Evolutionary conservation across 1,284 basidiomycete genomes (phyloP).

Genomic region (Testicularia cyperi): DNA sequence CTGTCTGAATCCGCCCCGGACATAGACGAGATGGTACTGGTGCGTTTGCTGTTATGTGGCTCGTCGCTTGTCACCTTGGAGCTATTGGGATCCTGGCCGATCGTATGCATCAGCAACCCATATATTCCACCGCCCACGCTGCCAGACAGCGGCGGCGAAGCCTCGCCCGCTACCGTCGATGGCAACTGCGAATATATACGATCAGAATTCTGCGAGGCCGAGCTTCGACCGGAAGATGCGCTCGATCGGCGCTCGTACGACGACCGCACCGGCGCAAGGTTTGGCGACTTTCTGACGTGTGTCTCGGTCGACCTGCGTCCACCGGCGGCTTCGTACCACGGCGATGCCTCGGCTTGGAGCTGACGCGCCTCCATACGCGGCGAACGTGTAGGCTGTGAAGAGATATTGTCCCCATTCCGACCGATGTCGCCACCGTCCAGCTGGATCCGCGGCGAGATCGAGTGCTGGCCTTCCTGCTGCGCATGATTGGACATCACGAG

Average conservation of each 20-base stretch:
- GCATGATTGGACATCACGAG: constrained; percentile 2
- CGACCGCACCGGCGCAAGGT: background rate
- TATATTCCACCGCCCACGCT: constrained; percentile 11
- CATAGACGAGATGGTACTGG: background rate
- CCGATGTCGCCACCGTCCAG: constrained; percentile 5
- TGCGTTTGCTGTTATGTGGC: background rate
- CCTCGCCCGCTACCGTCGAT: background rate
- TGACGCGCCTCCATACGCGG: too few species aligned
- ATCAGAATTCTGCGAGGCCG: too few species aligned
- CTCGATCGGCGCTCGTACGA: constrained; percentile 2
- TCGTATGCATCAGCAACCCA: constrained; percentile 8
- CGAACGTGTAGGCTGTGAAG: too few species aligned
- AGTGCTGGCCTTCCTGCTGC: background rate
- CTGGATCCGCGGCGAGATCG: constrained; percentile 6
- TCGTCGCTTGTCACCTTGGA: background rate
- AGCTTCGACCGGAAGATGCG: background rate
- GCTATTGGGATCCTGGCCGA: too few species aligned
- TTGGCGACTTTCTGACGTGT: background rate
- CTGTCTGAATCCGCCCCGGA: constrained; percentile 5
- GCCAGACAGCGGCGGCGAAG: constrained; percentile 9
- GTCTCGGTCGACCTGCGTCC: background rate
- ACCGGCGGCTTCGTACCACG: constrained; percentile 17
- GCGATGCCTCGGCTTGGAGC: background rate
- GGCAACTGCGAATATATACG: too few species aligned
- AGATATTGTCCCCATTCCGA: too few species aligned